Percentiles rank a stretch among this genome's conserved stretches.
Conservation (phyloP, 805 yeast genomes). For the Maudiozyma bulderi region DNA sequence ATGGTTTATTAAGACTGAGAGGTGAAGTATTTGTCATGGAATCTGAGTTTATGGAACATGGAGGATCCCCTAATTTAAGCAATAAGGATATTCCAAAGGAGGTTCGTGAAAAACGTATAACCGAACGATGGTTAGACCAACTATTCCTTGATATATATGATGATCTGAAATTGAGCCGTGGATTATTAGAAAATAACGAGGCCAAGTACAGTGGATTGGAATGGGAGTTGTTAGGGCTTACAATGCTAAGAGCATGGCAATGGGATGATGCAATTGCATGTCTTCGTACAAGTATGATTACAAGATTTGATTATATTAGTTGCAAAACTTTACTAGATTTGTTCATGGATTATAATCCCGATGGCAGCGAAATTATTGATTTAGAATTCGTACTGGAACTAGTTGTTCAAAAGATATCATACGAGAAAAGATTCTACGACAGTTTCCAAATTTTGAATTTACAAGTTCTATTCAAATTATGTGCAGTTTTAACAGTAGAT, state of each 20-base stretch:
- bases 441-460: slow-evolving; percentile 38
- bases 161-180: slow-evolving; percentile 27
- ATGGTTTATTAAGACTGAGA: slow-evolving; percentile 53
- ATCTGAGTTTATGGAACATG: slow-evolving; percentile 39
- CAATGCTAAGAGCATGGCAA: slow-evolving; percentile 40
- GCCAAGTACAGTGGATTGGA: slow-evolving; percentile 53
- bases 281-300: slow-evolving; percentile 42
- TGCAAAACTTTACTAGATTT: slow-evolving; percentile 41
- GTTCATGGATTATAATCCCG: slow-evolving; percentile 13
- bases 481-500: slow-evolving; percentile 13
- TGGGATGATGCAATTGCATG: slow-evolving; percentile 44
- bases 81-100: slow-evolving; percentile 14
- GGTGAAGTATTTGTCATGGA: slow-evolving; percentile 75
- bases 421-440: slow-evolving; percentile 59
- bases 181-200: slow-evolving; percentile 20
- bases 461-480: slow-evolving; percentile 36
- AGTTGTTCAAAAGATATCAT: slow-evolving; percentile 44
- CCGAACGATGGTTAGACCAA: slow-evolving; percentile 29
- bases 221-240: slow-evolving; percentile 64
- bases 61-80: background rate
- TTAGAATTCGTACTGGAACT: slow-evolving; percentile 34
- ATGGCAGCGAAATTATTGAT: slow-evolving; percentile 7
- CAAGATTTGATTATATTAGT: slow-evolving; percentile 55
- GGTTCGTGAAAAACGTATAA: slow-evolving; percentile 20
- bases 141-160: slow-evolving; percentile 28